Conservation (phyloP, 148 eudicot genomes). For the Persicaria maculosa region DNA sequence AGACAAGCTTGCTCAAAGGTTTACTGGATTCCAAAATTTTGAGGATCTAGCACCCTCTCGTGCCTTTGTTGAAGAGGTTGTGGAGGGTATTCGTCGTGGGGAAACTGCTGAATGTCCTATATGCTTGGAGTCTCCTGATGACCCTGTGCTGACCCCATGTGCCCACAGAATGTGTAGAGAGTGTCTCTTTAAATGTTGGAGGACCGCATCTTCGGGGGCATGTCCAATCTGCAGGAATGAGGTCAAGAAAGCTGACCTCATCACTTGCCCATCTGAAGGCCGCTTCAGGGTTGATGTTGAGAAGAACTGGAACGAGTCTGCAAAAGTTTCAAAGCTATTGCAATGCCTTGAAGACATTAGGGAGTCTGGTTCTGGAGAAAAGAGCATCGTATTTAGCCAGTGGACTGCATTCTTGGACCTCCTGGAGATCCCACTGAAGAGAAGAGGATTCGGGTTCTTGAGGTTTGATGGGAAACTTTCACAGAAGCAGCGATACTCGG, state of each 20-base stretch:
- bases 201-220: slow-evolving; percentile 29
- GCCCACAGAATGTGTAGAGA: slow-evolving; percentile 72
- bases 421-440: slow-evolving; percentile 51
- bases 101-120: slow-evolving; percentile 61
- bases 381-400: slow-evolving; percentile 68
- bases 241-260: slow-evolving; percentile 43
- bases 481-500: slow-evolving; percentile 45
- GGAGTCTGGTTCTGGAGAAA: slow-evolving; percentile 30
- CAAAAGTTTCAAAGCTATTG: slow-evolving; percentile 46
- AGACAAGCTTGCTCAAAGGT: slow-evolving; percentile 48
- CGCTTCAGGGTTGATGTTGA: slow-evolving; percentile 45
- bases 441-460: slow-evolving; percentile 35
- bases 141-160: slow-evolving; percentile 59
- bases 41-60: slow-evolving; percentile 25
- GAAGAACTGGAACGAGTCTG: slow-evolving; percentile 57
- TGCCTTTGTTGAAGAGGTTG: slow-evolving; percentile 61
- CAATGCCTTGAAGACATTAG: slow-evolving; percentile 37
- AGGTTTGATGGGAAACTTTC: slow-evolving; percentile 55
- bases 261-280: slow-evolving; percentile 54
- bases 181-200: slow-evolving; percentile 58
- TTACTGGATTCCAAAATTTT: slow-evolving; percentile 9
- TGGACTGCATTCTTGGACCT: slow-evolving; percentile 71
- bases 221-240: slow-evolving; percentile 64
- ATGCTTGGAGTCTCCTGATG: slow-evolving; percentile 60
- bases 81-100: slow-evolving; percentile 35